Conservation (phyloP, 2,329 filamentous ascomycete genomes). For the Cordyceps javanica region DNA sequence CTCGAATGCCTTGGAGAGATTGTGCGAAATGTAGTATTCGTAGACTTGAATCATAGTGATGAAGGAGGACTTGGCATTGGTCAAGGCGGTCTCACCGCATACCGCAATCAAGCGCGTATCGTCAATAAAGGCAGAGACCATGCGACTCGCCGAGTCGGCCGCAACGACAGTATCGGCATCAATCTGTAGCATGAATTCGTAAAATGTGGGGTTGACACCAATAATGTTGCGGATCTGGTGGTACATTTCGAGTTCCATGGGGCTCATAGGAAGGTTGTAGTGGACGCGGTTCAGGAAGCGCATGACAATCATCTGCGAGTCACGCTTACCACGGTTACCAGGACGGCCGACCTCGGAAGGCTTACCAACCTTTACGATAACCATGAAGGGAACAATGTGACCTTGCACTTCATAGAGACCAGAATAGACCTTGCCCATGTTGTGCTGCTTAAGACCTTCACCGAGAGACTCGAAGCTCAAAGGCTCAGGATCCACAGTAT, state of each 20-base stretch:
- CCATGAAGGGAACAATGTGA: constrained; percentile 95
- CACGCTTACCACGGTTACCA: constrained; percentile 97
- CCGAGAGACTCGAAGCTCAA: constrained; percentile 95
- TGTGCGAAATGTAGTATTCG: constrained; percentile 98
- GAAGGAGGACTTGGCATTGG: constrained; percentile 87
- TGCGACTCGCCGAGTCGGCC: constrained; percentile 80
- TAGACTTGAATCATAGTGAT: constrained; percentile 99
- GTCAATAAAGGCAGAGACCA: constrained; percentile 84
- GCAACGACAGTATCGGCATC: constrained; percentile 96
- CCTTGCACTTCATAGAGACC: constrained; percentile 96
- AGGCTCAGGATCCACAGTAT: constrained; percentile 89
- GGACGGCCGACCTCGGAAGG: constrained; percentile 91
- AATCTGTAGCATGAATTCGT: constrained; percentile 94
- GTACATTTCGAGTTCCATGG: constrained; percentile 94
- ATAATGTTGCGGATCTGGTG: constrained; percentile 99
- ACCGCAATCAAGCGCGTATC: constrained; percentile 91
- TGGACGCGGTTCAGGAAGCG: constrained; percentile 98
- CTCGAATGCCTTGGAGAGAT: constrained; percentile 94
- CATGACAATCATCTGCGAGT: constrained; percentile 98
- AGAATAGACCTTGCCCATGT: constrained; percentile 98
- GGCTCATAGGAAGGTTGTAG: constrained; percentile 94
- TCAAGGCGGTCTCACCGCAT: constrained; percentile 90
- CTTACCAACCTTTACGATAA: constrained; percentile 96
- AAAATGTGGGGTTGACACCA: constrained; percentile 95
- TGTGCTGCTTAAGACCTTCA: constrained; percentile 95